These are phyloP conservation scores for Actinomucor elegans DNA, from an alignment of 371 early-diverging fungal species.

Conservation along the genomic window DNA sequence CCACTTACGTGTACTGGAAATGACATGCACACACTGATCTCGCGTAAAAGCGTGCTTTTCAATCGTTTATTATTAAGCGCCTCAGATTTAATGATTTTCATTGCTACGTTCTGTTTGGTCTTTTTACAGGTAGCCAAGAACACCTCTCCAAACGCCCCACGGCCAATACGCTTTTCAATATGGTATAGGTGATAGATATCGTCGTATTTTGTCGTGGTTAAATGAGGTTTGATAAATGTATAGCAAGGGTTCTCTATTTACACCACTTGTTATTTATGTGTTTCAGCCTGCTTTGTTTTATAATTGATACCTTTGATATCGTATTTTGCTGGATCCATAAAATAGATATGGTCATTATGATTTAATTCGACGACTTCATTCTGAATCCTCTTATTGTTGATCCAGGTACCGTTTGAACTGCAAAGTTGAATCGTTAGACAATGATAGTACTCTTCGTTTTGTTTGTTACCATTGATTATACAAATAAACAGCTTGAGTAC, in stretches of 20 bases:
- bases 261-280: neutral
- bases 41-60: constrained; percentile 7
- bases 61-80: neutral
- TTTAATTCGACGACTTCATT: neutral
- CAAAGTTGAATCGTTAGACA: too few relatives aligned
- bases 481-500: neutral
- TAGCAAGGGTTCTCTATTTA: constrained; percentile 1
- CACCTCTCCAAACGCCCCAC: constrained; percentile 11
- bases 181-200: constrained; percentile 1
- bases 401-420: constrained; percentile 12
- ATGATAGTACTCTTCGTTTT: neutral
- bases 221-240: constrained; percentile 10
- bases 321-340: constrained; percentile 7
- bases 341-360: constrained; percentile 8
- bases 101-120: constrained; percentile 8
- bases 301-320: neutral
- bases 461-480: constrained; percentile 6
- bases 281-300: neutral
- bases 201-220: neutral
- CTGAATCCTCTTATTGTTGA: constrained; percentile 3
- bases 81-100: constrained; percentile 2
- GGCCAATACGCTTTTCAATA: neutral
- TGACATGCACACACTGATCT: constrained; percentile 23
- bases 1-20: constrained; percentile 26
- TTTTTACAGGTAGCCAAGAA: constrained; percentile 5